A percentile compares a stretch with the other conserved stretches of the same genome.
phyloP scores from a whole-genome alignment of 352 stramenopile genomes.

The Globisporangium sylvaticum region DNA sequence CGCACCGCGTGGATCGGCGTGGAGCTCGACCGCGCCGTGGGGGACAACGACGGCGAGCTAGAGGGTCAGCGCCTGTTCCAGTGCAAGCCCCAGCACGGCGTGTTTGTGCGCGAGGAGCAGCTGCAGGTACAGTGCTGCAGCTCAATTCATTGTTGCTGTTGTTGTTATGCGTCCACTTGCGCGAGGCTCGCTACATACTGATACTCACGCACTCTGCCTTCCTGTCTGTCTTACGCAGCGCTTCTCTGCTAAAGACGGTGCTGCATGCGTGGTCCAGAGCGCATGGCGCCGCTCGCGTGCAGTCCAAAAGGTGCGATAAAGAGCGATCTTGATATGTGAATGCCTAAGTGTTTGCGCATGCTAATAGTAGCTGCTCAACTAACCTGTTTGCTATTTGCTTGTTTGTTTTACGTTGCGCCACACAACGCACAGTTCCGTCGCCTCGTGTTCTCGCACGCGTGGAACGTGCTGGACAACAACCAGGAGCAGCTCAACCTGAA shows the following conservation, averaged over 20 bases:
- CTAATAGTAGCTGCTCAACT: background rate
- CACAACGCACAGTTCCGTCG: constrained; percentile 45
- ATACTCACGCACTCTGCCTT: background rate
- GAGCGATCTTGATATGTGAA: no score
- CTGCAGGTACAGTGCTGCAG: constrained; percentile 33
- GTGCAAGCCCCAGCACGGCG: constrained; percentile 71
- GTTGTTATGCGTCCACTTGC: background rate
- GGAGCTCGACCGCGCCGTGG: constrained; percentile 75
- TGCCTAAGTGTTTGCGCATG: no score
- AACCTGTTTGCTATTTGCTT: background rate
- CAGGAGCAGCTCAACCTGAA: constrained; percentile 88
- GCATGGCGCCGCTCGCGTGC: constrained; percentile 65
- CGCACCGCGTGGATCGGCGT: constrained; percentile 70
- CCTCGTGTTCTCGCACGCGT: constrained; percentile 78
- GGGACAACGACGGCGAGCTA: constrained; percentile 73
- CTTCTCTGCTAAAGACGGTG: constrained; percentile 74
- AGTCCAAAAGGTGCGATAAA: constrained; percentile 65
- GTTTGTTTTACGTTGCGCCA: background rate
- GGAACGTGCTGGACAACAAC: constrained; percentile 89
- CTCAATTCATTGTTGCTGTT: background rate
- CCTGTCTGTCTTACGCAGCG: constrained; percentile 27
- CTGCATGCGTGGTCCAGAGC: constrained; percentile 76
- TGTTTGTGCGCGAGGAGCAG: constrained; percentile 85
- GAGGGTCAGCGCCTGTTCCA: constrained; percentile 79
- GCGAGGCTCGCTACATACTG: background rate